Evolutionary conservation across 805 yeast species (phyloP), one percentile per base, ranked within the genome.

Genomic region (Saitoella complicata): DNA sequence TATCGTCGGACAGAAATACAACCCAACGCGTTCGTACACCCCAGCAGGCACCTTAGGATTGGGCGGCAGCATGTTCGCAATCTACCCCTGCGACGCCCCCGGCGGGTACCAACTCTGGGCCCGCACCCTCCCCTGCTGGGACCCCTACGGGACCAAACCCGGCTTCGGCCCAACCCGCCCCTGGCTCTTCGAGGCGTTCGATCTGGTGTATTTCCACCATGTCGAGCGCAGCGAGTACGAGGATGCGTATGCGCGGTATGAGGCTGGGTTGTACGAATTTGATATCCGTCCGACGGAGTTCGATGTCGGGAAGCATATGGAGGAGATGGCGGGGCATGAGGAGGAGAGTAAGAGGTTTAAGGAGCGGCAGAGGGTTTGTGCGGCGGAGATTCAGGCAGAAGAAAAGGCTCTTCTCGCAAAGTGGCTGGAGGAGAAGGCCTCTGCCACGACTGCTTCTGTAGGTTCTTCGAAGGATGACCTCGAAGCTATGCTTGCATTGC

Each of bases 11-110:
- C 73, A 95, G 32, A 88, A 88, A 65, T 91, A 88, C 66, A 88
- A 88, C 60, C 98, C 98, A 37, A 82, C 95, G 9, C 75, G 98
- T 69, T 84, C 96, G 1, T 87, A 72, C 67, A 88, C 98, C 2
- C 95, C 95, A 37, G 84, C 85, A 58, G 98, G 98, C 53, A 82
- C 91, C 35, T 97, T 88, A 49, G 98, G 98, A 58, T 79, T 91
- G 59, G 98, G 98, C 51, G 97, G 98, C 55, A 85, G 81, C 83
- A 91, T 86, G 71, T 87, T 88, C 97, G 88, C 97, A 68, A 87
- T 88, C 55, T 88, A 88, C 64, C 85, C 97, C 32, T 87, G 88
- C 88, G 93, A 85, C 53, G 85, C 95, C 30, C 98, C 98, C 41
- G 98, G 98, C 65, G 98, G 98, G 32, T 88, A 88, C 65, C 97